Conservation (phyloP, 108 stramenopile genomes). For the Nitzschia sp. region DNA sequence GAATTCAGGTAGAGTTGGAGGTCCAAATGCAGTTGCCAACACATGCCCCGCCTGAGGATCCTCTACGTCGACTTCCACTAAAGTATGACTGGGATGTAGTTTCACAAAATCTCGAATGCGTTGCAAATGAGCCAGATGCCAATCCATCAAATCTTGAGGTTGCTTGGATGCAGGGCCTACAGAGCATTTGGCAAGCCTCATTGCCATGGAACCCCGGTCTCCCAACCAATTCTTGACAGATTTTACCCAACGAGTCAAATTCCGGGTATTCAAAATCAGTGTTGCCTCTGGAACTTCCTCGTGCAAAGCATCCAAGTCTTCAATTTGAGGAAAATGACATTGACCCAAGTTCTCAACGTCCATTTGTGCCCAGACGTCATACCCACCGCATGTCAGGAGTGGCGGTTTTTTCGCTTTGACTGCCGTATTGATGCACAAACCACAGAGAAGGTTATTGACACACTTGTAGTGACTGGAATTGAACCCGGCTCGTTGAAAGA, state of each 20-base stretch:
- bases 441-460: conserved; percentile 6
- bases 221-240: conserved; percentile 19
- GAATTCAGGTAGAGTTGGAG: neutral
- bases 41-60: conserved; percentile 16
- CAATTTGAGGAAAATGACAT: conserved; percentile 29
- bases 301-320: conserved; percentile 32
- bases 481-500: conserved; percentile 22
- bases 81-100: conserved; percentile 22
- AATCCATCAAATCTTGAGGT: conserved; percentile 15
- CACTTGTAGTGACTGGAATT: conserved; percentile 15
- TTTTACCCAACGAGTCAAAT: conserved; percentile 22
- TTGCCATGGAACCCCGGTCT: conserved; percentile 6
- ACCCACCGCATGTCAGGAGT: conserved; percentile 30
- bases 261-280: conserved; percentile 31
- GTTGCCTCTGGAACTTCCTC: conserved; percentile 40
- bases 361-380: conserved; percentile 38
- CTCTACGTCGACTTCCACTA: conserved; percentile 33
- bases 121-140: conserved; percentile 20
- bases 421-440: conserved; percentile 13
- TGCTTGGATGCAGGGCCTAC: conserved; percentile 6
- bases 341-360: conserved; percentile 25
- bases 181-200: conserved; percentile 4
- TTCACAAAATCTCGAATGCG: conserved; percentile 24
- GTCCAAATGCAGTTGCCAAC: conserved; percentile 14
- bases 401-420: neutral